phyloP scores from a whole-genome alignment of 306 rosid species.

The Fragaria nilgerrensis region DNA sequence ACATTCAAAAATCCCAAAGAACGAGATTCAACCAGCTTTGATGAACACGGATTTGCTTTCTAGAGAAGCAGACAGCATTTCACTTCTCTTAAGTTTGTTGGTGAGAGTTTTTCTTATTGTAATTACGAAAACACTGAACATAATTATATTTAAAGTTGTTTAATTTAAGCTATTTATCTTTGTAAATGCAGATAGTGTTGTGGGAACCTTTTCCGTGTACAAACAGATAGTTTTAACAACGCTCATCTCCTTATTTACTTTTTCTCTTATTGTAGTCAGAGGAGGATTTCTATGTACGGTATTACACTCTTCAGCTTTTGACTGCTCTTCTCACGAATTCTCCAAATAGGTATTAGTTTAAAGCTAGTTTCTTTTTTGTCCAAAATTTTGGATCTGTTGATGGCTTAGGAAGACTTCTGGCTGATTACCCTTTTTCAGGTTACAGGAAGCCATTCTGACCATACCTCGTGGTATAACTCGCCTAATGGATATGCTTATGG shows the following conservation, averaged over 20 bases:
- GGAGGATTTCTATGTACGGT: slow-evolving; percentile 92
- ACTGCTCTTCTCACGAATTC: slow-evolving; percentile 89
- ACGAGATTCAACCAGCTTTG: slow-evolving; percentile 77
- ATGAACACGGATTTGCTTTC: slow-evolving; percentile 91
- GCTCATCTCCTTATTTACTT: background rate
- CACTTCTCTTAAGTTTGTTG: slow-evolving; percentile 88
- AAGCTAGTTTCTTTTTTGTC: slow-evolving; percentile 24
- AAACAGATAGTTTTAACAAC: background rate
- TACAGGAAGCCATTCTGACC: slow-evolving; percentile 94
- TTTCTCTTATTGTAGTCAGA: slow-evolving; percentile 62
- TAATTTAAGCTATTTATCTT: slow-evolving; percentile 5
- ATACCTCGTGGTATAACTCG: slow-evolving; percentile 91
- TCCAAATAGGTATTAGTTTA: slow-evolving; percentile 61
- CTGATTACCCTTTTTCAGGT: slow-evolving; percentile 56
- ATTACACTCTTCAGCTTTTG: slow-evolving; percentile 90
- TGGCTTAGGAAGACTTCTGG: slow-evolving; percentile 23
- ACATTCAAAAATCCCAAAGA: slow-evolving; percentile 62
- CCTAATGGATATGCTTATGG: slow-evolving; percentile 98
- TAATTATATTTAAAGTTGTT: background rate
- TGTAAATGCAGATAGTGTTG: slow-evolving; percentile 18
- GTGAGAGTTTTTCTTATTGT: slow-evolving; percentile 43
- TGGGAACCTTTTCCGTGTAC: too few species aligned
- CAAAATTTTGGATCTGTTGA: slow-evolving; percentile 13
- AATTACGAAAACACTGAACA: slow-evolving; percentile 8
- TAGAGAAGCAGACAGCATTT: slow-evolving; percentile 78